phyloP scores from a whole-genome alignment of 345 rosid species.

The Murraya paniculata region DNA sequence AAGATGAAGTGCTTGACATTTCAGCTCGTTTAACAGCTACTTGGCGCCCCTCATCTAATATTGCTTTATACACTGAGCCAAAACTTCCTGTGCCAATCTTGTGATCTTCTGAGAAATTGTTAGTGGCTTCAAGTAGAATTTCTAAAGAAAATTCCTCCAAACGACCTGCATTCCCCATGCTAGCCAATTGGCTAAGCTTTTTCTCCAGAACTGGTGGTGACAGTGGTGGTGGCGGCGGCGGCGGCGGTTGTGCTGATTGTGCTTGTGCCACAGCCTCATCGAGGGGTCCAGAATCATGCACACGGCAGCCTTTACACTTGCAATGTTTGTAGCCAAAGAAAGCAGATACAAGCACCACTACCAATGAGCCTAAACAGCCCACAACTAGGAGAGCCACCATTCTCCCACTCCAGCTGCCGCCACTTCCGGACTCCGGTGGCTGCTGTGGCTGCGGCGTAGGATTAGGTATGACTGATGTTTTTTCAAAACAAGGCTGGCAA shows the following conservation, averaged over 20 bases:
- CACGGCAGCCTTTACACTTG: constrained; percentile 47
- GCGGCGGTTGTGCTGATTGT: constrained; percentile 9
- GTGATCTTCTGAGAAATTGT: constrained; percentile 53
- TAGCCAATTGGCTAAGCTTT: constrained; percentile 58
- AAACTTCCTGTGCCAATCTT: constrained; percentile 76
- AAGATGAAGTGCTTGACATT: constrained; percentile 15
- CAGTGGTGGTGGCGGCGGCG: neutral
- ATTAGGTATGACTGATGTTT: too few relatives aligned
- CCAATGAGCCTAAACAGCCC: constrained; percentile 59
- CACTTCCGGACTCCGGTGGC: neutral
- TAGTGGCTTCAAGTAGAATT: constrained; percentile 43
- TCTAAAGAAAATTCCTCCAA: constrained; percentile 60
- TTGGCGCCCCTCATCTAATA: constrained; percentile 54
- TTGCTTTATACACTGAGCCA: constrained; percentile 63
- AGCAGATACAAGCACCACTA: constrained; percentile 29
- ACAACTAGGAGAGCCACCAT: constrained; percentile 52
- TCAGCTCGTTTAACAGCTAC: constrained; percentile 85
- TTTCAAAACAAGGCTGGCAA: constrained; percentile 17
- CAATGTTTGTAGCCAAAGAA: constrained; percentile 43
- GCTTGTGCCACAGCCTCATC: constrained; percentile 30
- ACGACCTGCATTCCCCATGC: constrained; percentile 54
- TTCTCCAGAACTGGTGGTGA: constrained; percentile 38
- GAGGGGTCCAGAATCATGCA: constrained; percentile 71
- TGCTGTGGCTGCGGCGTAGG: neutral
- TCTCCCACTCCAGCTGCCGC: constrained; percentile 34